Base-by-base conservation (phyloP, 805 yeast species). In the Cyberlindnera euphorbiiphila region DNA sequence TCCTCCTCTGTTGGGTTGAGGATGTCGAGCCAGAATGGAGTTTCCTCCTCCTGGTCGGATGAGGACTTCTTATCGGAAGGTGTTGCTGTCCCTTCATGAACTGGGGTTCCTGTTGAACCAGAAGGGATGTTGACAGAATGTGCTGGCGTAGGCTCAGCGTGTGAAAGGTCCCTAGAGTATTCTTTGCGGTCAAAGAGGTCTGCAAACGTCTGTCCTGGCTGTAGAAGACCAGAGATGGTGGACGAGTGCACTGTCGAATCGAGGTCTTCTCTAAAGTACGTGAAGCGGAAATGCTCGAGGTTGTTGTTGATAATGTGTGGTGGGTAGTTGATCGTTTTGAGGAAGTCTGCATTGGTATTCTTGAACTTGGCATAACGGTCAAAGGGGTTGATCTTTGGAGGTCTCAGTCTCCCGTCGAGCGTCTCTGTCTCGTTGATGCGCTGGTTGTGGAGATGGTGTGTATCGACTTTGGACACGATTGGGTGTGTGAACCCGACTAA, bases 1-100 rank as follows among this genome's bases (percentile, higher is more conserved):
- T 91, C 98, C 49, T 88, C 97, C 54, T 93, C 98, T 0, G 95
- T 85, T 9, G 98, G 98, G 53, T 86, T 83, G 40, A 85, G 65
- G 10, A 91, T 84, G 60, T 91, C 98, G 9, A 91, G 69, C 98
- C 98, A 91, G 69, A 91, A 88, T 13, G 95, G 89, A 3, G 78
- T 67, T 8, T 67, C 68, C 10, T 56, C 61, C 11, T 39, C 34
- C 15, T 30, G 37, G 11, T 25, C n/a, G 10, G 39, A 41, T 9
- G 38, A 50, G 26, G 11, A 33, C 34, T 34, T 48, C 7, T 16
- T 40, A 35, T 37, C 48, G 17, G 23, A 42, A 2, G 22, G 24
- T 6, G 41, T 25, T 2, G 44, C 36, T 10, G 42, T 33, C 6
- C 28, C 13, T 6, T 31, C 42, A 5, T 41, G 25, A 2, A 15